These are phyloP conservation scores for Pleurotus eryngii DNA, from an alignment of 768 basidiomycete genomes.

Conservation along the genomic window DNA sequence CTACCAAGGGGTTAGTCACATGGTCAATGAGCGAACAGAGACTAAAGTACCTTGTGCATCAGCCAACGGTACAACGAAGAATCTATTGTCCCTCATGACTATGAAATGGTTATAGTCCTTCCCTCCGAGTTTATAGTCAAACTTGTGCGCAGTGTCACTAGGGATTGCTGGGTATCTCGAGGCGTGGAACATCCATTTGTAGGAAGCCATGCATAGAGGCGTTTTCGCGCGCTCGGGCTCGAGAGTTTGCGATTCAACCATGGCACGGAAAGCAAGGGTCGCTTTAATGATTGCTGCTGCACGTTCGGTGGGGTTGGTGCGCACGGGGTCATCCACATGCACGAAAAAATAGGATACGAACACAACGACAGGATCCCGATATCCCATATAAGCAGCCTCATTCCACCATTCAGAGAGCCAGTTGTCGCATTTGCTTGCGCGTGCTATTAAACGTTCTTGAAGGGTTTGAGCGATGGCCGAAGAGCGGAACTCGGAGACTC, in stretches of 20 bases:
- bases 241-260: slow-evolving; percentile 84
- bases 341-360: slow-evolving; percentile 95
- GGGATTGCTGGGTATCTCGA: slow-evolving; percentile 84
- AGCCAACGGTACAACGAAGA: slow-evolving; percentile 77
- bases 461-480: slow-evolving; percentile 70
- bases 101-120: slow-evolving; percentile 80
- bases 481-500: slow-evolving; percentile 64
- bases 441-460: slow-evolving; percentile 72
- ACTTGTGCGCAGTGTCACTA: slow-evolving; percentile 80
- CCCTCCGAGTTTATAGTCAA: slow-evolving; percentile 41
- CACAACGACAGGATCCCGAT: slow-evolving; percentile 87
- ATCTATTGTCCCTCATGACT: slow-evolving; percentile 87
- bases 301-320: slow-evolving; percentile 53
- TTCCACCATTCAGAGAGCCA: slow-evolving; percentile 99
- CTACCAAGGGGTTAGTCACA: not conserved
- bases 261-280: slow-evolving; percentile 76
- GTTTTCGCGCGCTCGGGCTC: slow-evolving; percentile 83
- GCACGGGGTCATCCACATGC: slow-evolving; percentile 64
- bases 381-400: slow-evolving; percentile 83
- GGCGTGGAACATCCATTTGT: slow-evolving; percentile 96
- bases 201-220: slow-evolving; percentile 90
- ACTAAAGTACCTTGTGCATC: slow-evolving; percentile 45
- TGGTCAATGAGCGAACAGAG: not conserved
- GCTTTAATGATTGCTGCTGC: slow-evolving; percentile 86
- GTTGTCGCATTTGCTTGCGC: slow-evolving; percentile 57